phyloP scores from a whole-genome alignment of 2,329 filamentous ascomycete species.

The Fusarium keratoplasticum region DNA sequence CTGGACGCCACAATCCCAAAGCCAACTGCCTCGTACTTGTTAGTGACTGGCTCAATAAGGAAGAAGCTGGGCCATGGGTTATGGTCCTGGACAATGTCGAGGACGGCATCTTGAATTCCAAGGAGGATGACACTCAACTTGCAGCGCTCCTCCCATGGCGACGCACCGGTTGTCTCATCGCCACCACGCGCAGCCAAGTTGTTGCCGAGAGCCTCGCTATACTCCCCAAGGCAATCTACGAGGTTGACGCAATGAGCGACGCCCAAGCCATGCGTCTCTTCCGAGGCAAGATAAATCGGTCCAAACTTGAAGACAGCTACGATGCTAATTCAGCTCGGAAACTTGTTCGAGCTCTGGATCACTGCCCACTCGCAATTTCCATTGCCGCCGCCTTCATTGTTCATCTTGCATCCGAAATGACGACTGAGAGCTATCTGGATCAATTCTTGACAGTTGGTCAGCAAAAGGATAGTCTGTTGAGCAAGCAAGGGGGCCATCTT shows the following conservation, averaged over 20 bases:
- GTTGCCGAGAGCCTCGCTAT: constrained; percentile 6
- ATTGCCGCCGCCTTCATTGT: neutral
- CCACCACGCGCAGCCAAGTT: constrained; percentile 30
- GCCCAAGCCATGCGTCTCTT: neutral
- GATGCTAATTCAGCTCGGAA: neutral
- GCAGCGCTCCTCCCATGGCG: constrained; percentile 27
- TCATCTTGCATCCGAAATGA: neutral
- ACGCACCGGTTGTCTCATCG: constrained; percentile 25
- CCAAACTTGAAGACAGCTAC: neutral
- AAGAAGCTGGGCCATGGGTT: constrained; percentile 36
- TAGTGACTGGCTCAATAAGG: constrained; percentile 43
- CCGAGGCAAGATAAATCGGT: neutral
- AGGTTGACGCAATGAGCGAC: neutral
- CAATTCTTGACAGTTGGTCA: neutral
- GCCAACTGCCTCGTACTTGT: constrained; percentile 49
- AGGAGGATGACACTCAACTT: neutral
- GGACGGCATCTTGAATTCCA: constrained; percentile 7
- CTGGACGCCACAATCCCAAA: constrained; percentile 44
- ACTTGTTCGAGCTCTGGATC: neutral
- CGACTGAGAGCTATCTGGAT: neutral
- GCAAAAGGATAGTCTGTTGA: neutral
- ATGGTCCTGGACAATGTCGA: constrained; percentile 40
- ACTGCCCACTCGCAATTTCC: neutral
- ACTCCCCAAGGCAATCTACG: neutral
- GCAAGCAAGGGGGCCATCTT: neutral